Percentiles rank a stretch among this genome's conserved stretches.
phyloP scores from a whole-genome alignment of 1,139 yeast species.

The Blastobotrys proliferans region DNA sequence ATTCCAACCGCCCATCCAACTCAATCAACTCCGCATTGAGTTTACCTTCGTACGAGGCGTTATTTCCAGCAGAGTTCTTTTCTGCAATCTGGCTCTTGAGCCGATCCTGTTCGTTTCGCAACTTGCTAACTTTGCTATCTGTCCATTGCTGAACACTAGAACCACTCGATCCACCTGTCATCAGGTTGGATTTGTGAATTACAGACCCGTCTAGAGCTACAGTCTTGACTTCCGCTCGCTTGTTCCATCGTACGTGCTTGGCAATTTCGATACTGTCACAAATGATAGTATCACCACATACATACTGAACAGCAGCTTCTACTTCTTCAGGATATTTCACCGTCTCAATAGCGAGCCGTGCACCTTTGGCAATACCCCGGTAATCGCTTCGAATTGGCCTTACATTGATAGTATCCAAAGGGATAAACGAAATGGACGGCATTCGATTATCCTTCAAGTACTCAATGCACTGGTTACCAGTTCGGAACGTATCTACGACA shows the following conservation, averaged over 20 bases:
- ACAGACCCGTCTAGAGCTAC: constrained; percentile 83
- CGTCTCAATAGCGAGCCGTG: constrained; percentile 62
- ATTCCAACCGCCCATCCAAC: constrained; percentile 53
- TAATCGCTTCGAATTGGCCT: constrained; percentile 52
- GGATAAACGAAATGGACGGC: constrained; percentile 85
- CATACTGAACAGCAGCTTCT: constrained; percentile 77
- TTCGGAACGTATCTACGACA: constrained; percentile 68
- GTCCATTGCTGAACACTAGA: constrained; percentile 56
- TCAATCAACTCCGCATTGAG: constrained; percentile 8
- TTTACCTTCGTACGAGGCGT: constrained; percentile 48
- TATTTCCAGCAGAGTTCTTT: constrained; percentile 40
- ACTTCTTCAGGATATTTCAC: constrained; percentile 63
- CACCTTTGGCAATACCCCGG: constrained; percentile 53
- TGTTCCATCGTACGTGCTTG: constrained; percentile 66
- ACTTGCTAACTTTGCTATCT: constrained; percentile 59
- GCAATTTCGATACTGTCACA: constrained; percentile 72
- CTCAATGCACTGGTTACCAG: constrained; percentile 80
- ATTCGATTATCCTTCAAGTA: constrained; percentile 80
- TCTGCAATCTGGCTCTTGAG: constrained; percentile 51
- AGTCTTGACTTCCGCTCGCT: constrained; percentile 56
- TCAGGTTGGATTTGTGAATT: constrained; percentile 79
- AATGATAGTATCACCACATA: constrained; percentile 77
- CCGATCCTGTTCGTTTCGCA: constrained; percentile 59
- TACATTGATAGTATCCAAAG: constrained; percentile 73
- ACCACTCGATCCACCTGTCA: constrained; percentile 80